A percentile compares a stretch with the other conserved stretches of the same genome.
Conservation (phyloP, 768 basidiomycete species). For the Kwoniella sp. region DNA sequence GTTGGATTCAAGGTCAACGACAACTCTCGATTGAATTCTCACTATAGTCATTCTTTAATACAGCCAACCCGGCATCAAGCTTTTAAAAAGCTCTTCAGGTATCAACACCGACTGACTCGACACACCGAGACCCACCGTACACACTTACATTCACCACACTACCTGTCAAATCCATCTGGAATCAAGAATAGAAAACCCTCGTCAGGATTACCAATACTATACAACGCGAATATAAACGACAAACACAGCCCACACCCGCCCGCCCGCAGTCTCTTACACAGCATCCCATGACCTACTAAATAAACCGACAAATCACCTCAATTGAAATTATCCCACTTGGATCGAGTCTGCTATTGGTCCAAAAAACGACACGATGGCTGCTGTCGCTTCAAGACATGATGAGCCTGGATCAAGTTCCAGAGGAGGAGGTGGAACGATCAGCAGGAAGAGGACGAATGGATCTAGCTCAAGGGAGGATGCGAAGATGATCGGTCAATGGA, state of each 20-base stretch:
- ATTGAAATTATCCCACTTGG: neutral
- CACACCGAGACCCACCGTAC: slow-evolving; percentile 17
- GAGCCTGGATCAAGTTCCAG: slow-evolving; percentile 22
- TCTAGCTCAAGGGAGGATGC: slow-evolving; percentile 42
- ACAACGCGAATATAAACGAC: slow-evolving; percentile 1
- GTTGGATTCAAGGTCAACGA: neutral
- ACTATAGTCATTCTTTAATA: slow-evolving; percentile 28
- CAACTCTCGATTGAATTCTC: slow-evolving; percentile 2
- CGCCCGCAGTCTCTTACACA: neutral
- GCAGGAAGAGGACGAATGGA: slow-evolving; percentile 25
- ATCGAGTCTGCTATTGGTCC: too few relatives aligned
- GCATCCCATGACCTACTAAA: neutral
- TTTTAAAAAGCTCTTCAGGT: neutral
- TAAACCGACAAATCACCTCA: neutral
- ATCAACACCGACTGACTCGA: slow-evolving; percentile 21
- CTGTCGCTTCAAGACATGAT: slow-evolving; percentile 18
- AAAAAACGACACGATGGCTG: slow-evolving; percentile 21
- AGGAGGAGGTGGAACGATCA: slow-evolving; percentile 14
- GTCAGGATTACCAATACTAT: neutral
- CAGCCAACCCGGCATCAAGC: neutral
- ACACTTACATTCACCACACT: neutral
- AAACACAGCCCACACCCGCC: neutral
- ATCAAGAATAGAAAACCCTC: neutral
- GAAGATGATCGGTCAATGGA: slow-evolving; percentile 72
- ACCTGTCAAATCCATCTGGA: too few relatives aligned